phyloP scores from a whole-genome alignment of 2,329 filamentous ascomycete genomes.

The Aspergillus neoniger region DNA sequence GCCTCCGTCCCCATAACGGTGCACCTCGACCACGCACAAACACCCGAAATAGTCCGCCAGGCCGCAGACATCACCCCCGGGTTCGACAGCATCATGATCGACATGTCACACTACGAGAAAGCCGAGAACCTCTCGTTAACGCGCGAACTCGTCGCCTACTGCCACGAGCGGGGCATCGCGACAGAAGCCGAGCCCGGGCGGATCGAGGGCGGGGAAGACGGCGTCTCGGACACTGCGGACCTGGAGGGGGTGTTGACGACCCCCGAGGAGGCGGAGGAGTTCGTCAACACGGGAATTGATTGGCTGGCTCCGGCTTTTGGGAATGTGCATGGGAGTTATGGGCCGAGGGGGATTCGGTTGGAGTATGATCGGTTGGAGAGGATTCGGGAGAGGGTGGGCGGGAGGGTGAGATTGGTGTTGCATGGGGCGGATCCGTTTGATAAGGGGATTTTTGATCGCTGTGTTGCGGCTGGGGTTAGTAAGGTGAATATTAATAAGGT shows the following conservation, averaged over 20 bases:
- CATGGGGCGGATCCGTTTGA: slow-evolving; percentile 62
- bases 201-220: slow-evolving; percentile 74
- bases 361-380: slow-evolving; percentile 59
- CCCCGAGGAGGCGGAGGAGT: slow-evolving; percentile 68
- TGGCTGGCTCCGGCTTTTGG: slow-evolving; percentile 75
- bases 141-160: slow-evolving; percentile 62
- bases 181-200: slow-evolving; percentile 72
- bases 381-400: slow-evolving; percentile 53
- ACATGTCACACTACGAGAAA: slow-evolving; percentile 73
- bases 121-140: slow-evolving; percentile 69
- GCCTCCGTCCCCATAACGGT: slow-evolving; percentile 63
- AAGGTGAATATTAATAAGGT: slow-evolving; percentile 64
- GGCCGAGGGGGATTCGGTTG: slow-evolving; percentile 62
- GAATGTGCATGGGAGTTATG: slow-evolving; percentile 75
- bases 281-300: slow-evolving; percentile 70
- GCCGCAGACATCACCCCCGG: slow-evolving; percentile 60
- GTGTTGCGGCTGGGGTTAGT: slow-evolving; percentile 57
- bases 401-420: slow-evolving; percentile 55
- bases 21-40: slow-evolving; percentile 69
- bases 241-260: slow-evolving; percentile 67
- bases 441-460: slow-evolving; percentile 56
- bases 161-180: slow-evolving; percentile 65
- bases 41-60: slow-evolving; percentile 61
- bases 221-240: slow-evolving; percentile 67
- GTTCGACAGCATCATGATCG: slow-evolving; percentile 75